phyloP scores from a whole-genome alignment of 2,329 filamentous ascomycete genomes.

The Fusarium poae region DNA sequence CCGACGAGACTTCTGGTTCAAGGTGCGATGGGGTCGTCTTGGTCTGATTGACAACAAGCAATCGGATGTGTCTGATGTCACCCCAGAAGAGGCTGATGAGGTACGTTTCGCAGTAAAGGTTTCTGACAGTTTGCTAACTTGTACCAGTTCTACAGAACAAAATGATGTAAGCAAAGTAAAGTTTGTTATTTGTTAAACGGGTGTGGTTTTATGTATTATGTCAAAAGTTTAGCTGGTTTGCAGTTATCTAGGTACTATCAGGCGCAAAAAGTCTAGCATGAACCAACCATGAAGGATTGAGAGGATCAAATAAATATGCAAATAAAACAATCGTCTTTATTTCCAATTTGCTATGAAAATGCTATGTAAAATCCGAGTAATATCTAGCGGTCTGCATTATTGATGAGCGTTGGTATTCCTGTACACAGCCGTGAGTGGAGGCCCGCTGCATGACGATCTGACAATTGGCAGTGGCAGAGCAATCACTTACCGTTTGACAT shows the following conservation, averaged over 20 bases:
- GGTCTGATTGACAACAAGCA: constrained; percentile 78
- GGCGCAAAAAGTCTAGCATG: neutral
- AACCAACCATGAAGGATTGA: neutral
- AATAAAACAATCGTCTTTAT: neutral
- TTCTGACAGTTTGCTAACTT: constrained; percentile 44
- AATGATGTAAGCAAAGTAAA: constrained; percentile 33
- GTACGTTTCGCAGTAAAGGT: constrained; percentile 52
- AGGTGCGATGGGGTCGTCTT: constrained; percentile 73
- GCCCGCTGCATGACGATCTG: neutral
- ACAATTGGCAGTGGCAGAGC: constrained; percentile 7
- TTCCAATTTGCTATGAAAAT: neutral
- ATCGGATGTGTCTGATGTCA: constrained; percentile 74
- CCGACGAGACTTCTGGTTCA: constrained; percentile 85
- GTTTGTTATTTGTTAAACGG: constrained; percentile 8
- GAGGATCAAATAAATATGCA: neutral
- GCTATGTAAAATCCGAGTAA: neutral
- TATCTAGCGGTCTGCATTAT: neutral
- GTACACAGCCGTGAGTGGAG: constrained; percentile 9
- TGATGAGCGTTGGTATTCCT: neutral
- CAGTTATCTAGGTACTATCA: neutral
- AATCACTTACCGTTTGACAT: constrained; percentile 10
- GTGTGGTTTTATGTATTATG: constrained; percentile 5
- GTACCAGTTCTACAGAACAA: constrained; percentile 56
- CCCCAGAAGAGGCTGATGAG: constrained; percentile 77
- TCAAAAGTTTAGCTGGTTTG: constrained; percentile 13